A percentile compares a stretch with the other conserved stretches of the same genome.
Conservation (phyloP, 768 basidiomycete species). For the Zangia roseola region DNA sequence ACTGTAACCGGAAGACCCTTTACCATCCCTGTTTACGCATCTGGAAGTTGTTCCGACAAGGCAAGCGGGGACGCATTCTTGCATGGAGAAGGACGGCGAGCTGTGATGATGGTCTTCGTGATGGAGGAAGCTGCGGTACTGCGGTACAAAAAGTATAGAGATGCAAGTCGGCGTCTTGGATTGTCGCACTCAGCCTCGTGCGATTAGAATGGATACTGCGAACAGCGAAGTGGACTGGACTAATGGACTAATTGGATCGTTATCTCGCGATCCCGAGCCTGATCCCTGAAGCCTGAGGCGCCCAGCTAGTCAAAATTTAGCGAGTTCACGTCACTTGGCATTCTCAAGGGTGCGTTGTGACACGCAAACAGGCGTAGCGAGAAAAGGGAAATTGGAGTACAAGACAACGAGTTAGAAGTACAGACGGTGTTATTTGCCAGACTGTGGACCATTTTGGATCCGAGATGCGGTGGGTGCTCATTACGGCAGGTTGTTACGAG, state of each 20-base stretch:
- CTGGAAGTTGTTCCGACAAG: constrained; percentile 18
- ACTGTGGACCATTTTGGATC: no score
- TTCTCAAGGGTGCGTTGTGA: constrained; percentile 3
- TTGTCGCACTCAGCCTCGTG: constrained; percentile 19
- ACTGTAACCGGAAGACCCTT: constrained; percentile 21
- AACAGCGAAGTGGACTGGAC: neutral
- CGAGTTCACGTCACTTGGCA: constrained; percentile 27
- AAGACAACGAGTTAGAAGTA: no score
- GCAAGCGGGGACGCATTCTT: constrained; percentile 11
- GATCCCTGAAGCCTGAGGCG: constrained; percentile 5
- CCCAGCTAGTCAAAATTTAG: constrained; percentile 15
- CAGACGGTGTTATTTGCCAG: no score
- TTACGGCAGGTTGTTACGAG: constrained; percentile 30
- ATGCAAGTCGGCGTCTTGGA: constrained; percentile 21
- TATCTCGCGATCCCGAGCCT: constrained; percentile 32
- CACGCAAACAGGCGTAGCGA: no score
- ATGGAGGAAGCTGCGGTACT: constrained; percentile 10
- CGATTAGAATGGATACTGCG: constrained; percentile 11
- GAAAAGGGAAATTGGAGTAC: no score
- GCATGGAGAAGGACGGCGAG: constrained; percentile 16
- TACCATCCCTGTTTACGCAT: constrained; percentile 21
- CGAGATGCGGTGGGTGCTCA: constrained; percentile 22
- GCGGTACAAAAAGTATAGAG: neutral
- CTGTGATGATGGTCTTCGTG: constrained; percentile 18
- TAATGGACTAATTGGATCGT: constrained; percentile 19